Base-by-base conservation (phyloP, 805 yeast species). In the Saccharomyces jurei region DNA sequence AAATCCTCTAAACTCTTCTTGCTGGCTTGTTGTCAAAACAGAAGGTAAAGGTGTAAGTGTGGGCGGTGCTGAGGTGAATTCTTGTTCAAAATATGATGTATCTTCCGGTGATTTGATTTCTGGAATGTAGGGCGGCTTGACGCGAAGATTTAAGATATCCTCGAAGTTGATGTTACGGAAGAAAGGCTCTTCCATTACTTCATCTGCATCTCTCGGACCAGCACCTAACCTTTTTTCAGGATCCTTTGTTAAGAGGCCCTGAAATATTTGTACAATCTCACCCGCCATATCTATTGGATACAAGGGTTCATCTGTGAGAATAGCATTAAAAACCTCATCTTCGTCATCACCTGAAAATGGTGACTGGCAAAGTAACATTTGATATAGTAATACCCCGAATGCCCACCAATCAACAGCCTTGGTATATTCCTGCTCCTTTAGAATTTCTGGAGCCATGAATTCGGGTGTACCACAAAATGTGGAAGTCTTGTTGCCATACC, bases 401-500 rank as follows among this genome's bases (percentile, higher is more conserved):
- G 99, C 98, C 99, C 99, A 94, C 99, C 99, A 94, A 73, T 94
- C 99, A 53, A 94, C 99, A 44, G 94, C 87, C 66, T 96, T 83
- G 52, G 90, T 94, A 66, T 94, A 94, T 56, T 84, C 87, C 70
- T 91, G 96, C 53, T 94, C 98, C 59, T 89, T 84, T 66, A 94
- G 77, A 61, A 94, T 92, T 71, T 94, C 99, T 0, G 99, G 99
- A 1, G 99, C 99, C 96, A 94, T 94, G 62, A 94, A 88, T 71
- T 94, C 99, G 0, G 99, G 99, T 2, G 99, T 94, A 63, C 99
- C 99, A 76, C 99, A 94, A 75, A 92, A 94, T 0, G 99, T 94
- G 4, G 89, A 84, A 0, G 97, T 94, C 21, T 91, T 89, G 61
- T 80, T 82, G 11, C 89, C 90, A 67, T 75, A 77, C 84, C 89